These are phyloP conservation scores for Rhizopus sp. DNA, from an alignment of 371 early-diverging fungal species.

Conservation along the genomic window DNA sequence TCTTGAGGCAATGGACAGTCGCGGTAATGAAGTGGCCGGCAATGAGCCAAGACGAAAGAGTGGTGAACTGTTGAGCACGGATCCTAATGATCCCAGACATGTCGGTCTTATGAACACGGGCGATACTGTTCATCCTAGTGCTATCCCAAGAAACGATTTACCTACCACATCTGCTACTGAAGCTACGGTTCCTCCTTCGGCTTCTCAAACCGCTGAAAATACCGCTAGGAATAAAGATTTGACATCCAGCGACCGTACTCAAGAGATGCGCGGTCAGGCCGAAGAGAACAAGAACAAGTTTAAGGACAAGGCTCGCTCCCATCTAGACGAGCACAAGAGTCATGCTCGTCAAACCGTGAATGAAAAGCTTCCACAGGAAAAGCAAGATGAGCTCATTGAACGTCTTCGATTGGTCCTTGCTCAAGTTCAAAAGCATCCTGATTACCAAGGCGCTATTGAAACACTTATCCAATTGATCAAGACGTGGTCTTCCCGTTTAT, in stretches of 20 bases:
- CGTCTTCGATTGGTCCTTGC: constrained; percentile 47
- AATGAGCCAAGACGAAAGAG: not conserved
- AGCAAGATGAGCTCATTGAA: constrained; percentile 40
- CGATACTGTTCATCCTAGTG: constrained; percentile 28
- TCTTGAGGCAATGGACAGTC: not conserved
- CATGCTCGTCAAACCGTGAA: constrained; percentile 16
- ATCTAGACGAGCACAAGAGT: constrained; percentile 12
- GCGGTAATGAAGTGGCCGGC: not conserved
- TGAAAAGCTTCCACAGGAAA: constrained; percentile 45
- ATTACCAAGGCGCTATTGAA: constrained; percentile 54
- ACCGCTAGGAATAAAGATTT: not conserved
- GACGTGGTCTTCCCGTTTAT: constrained; percentile 41
- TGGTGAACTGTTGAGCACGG: constrained; percentile 11
- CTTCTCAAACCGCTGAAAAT: not conserved
- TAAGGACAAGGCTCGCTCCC: not conserved
- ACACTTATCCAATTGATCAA: constrained; percentile 40
- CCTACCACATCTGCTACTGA: not conserved
- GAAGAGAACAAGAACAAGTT: not conserved
- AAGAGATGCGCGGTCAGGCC: not conserved
- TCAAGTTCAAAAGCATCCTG: constrained; percentile 51
- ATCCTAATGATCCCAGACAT: constrained; percentile 17
- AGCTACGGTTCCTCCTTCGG: not conserved
- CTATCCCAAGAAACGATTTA: constrained; percentile 13
- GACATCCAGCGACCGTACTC: not conserved
- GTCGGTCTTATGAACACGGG: constrained; percentile 26